Percentiles rank a stretch among this genome's conserved stretches.
phyloP scores from a whole-genome alignment of 495 filamentous ascomycete species.

The Talaromyces trachyspermus region DNA sequence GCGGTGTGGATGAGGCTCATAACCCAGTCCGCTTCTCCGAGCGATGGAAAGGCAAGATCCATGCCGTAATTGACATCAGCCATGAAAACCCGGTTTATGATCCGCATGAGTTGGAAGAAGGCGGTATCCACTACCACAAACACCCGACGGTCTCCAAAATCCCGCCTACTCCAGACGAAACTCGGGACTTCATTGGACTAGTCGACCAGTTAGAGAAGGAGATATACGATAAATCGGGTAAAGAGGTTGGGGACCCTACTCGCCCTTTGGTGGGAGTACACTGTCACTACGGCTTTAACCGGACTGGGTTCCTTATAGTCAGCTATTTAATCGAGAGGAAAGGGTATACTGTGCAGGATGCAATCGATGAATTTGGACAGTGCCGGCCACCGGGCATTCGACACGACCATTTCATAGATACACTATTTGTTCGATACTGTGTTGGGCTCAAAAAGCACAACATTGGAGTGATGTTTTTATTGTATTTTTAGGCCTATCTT shows the following conservation, averaged over 20 bases:
- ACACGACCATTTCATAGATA: constrained; percentile 84
- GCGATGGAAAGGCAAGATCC: constrained; percentile 57
- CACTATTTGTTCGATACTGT: constrained; percentile 73
- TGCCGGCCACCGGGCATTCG: constrained; percentile 75
- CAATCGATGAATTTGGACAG: constrained; percentile 70
- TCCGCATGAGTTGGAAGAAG: constrained; percentile 61
- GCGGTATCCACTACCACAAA: constrained; percentile 75
- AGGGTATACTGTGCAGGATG: constrained; percentile 63
- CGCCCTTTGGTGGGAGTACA: constrained; percentile 68
- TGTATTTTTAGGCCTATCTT: background rate
- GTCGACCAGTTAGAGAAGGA: constrained; percentile 58
- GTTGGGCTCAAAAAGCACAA: constrained; percentile 47
- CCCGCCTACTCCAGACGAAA: constrained; percentile 70
- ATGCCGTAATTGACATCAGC: constrained; percentile 79
- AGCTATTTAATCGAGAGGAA: constrained; percentile 82
- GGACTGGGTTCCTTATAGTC: constrained; percentile 86
- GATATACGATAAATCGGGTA: constrained; percentile 31
- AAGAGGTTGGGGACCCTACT: constrained; percentile 40
- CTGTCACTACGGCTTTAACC: constrained; percentile 93
- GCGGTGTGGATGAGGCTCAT: constrained; percentile 79
- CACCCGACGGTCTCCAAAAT: constrained; percentile 90
- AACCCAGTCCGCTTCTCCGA: constrained; percentile 65
- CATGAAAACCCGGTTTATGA: constrained; percentile 83
- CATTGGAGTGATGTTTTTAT: constrained; percentile 25
- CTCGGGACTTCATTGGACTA: constrained; percentile 66